Conservation (phyloP, 208 protist genomes). For the Leishmania major region DNA sequence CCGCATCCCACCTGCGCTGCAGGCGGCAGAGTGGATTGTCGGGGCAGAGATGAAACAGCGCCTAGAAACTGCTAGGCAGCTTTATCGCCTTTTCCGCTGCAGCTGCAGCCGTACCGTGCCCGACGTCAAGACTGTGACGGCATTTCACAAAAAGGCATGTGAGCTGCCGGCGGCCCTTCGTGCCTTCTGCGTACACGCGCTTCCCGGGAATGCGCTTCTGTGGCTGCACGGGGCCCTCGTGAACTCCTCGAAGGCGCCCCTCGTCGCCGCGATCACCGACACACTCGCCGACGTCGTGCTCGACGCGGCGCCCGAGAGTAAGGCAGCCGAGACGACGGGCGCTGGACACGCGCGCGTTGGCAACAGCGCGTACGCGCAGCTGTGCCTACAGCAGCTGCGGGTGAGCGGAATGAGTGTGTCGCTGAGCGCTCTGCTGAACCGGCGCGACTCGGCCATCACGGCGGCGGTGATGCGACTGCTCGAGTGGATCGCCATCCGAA, state of each 20-base stretch:
- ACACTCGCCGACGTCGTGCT: conserved; percentile 22
- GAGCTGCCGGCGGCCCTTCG: conserved; percentile 21
- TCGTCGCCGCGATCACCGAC: conserved; percentile 16
- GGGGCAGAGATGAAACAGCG: conserved; percentile 3
- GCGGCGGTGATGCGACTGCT: conserved; percentile 27
- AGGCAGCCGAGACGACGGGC: neutral
- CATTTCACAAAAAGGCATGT: conserved; percentile 9
- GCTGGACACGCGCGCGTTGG: neutral
- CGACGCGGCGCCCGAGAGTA: neutral
- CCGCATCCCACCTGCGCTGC: conserved; percentile 12
- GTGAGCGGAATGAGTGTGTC: conserved; percentile 27
- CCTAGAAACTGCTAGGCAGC: conserved; percentile 6
- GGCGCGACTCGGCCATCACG: conserved; percentile 18
- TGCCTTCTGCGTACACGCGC: conserved; percentile 32
- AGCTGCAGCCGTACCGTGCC: neutral
- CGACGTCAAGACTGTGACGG: conserved; percentile 5
- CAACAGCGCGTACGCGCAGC: conserved; percentile 24
- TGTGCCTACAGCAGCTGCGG: conserved; percentile 34
- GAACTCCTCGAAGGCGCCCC: neutral
- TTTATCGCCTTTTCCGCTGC: conserved; percentile 15
- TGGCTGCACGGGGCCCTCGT: conserved; percentile 14
- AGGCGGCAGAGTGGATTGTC: conserved; percentile 18
- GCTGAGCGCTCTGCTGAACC: conserved; percentile 14
- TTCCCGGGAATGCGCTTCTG: conserved; percentile 30
- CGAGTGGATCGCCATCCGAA: conserved; percentile 6